A percentile compares a stretch with the other conserved stretches of the same genome.
Evolutionary conservation across 768 basidiomycete species (phyloP).

Genomic region (Sistotremastrum suecicum): DNA sequence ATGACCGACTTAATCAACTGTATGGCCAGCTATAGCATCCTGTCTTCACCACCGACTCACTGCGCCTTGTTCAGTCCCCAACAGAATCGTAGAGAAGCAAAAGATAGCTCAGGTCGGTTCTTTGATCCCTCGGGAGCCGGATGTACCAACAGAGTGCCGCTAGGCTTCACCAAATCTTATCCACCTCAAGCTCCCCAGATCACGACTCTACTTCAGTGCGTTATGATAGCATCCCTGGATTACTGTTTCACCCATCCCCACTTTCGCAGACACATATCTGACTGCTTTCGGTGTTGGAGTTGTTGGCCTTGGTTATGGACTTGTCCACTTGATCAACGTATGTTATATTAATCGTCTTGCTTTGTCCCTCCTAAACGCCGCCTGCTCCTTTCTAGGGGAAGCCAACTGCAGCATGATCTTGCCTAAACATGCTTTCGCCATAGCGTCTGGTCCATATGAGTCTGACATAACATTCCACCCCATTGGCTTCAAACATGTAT

Average conservation of each 20-base stretch:
- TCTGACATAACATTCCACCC: too few relatives aligned
- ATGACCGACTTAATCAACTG: constrained; percentile 26
- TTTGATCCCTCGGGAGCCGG: not conserved
- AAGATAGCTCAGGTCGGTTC: constrained; percentile 44
- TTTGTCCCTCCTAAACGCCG: not conserved
- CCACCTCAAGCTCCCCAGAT: constrained; percentile 47
- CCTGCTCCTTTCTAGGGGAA: not conserved
- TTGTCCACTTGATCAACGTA: constrained; percentile 31
- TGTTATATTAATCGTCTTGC: constrained; percentile 5
- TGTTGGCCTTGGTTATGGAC: constrained; percentile 35
- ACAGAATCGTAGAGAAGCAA: constrained; percentile 53
- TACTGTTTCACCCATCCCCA: not conserved
- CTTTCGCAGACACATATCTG: constrained; percentile 36
- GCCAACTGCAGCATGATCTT: not conserved
- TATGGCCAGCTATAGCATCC: constrained; percentile 16
- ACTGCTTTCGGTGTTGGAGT: constrained; percentile 40
- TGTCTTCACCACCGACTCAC: constrained; percentile 13
- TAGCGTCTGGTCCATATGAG: too few relatives aligned
- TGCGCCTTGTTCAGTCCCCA: constrained; percentile 33
- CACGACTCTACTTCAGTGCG: constrained; percentile 51
- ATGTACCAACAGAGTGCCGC: constrained; percentile 10
- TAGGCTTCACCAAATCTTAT: constrained; percentile 34
- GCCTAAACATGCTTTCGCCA: too few relatives aligned
- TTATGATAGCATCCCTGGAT: constrained; percentile 2
- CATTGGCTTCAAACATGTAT: too few relatives aligned